These are phyloP conservation scores for Monascus ruber DNA, from an alignment of 2,329 filamentous ascomycete genomes.

Conservation along the genomic window DNA sequence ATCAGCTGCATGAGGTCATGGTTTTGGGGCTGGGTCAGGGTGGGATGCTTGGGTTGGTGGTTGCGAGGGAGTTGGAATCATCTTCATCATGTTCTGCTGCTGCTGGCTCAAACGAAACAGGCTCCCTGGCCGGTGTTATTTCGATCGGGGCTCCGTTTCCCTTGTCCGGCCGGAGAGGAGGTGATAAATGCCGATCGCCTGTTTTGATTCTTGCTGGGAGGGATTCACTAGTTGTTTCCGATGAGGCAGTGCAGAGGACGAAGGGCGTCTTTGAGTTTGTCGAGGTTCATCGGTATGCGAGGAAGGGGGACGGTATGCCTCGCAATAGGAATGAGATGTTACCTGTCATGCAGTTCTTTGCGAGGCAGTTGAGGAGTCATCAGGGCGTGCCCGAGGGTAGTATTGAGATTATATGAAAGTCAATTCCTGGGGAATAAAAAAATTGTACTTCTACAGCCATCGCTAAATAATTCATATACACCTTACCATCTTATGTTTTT, in stretches of 20 bases:
- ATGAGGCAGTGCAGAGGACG: slow-evolving; percentile 51
- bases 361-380: slow-evolving; percentile 30
- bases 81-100: slow-evolving; percentile 1
- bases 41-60: slow-evolving; percentile 49
- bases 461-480: background rate
- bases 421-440: too few species aligned
- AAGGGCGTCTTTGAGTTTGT: slow-evolving; percentile 57
- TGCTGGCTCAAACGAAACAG: slow-evolving; percentile 3
- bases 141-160: slow-evolving; percentile 34
- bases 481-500: background rate
- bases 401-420: slow-evolving; percentile 27
- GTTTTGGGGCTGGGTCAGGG: slow-evolving; percentile 59
- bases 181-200: slow-evolving; percentile 28
- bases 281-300: slow-evolving; percentile 57
- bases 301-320: slow-evolving; percentile 72
- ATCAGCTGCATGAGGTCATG: slow-evolving; percentile 48
- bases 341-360: slow-evolving; percentile 72
- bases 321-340: slow-evolving; percentile 70
- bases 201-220: slow-evolving; percentile 31
- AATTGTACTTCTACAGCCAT: too few species aligned
- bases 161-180: slow-evolving; percentile 18
- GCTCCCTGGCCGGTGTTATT: slow-evolving; percentile 28
- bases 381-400: slow-evolving; percentile 36
- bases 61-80: slow-evolving; percentile 36
- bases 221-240: slow-evolving; percentile 43